Evolutionary conservation across 495 filamentous ascomycete species (phyloP), one percentile per base, ranked within the genome.

Genomic region (Pyrenopolyporus hunteri): DNA sequence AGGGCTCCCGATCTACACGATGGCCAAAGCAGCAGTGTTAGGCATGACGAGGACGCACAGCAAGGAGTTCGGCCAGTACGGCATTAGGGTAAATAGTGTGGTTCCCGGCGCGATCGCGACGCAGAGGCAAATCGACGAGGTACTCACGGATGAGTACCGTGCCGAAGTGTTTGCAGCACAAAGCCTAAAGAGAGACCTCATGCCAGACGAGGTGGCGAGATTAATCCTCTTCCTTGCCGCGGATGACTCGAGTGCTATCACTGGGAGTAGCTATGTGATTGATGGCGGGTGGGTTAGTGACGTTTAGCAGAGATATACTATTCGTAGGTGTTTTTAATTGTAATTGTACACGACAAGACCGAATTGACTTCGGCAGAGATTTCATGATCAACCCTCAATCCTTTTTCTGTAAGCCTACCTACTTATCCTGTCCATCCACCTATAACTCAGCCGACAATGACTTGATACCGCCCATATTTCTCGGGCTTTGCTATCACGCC

Each of bases 21-120:
- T 82, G 17, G 78, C 74, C 36, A 87, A 87, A 63, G 78, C 83
- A 64, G 85, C 76, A 4, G 76, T 89, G 33, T 59, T 85, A 25
- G 86, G 83, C 13, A 66, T 89, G 71, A 85, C 82, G 43, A 74
- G 66, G 56, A 76, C 73, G 40, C 82, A 82, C 26, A 82, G 83
- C 6, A 80, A 78, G 57, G 85, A 88, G 71, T 79, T 78, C 20
- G 83, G 83, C 2, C 35, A 23, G 8, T 74, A 71, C 23, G 75
- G 69, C 2, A 78, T 87, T 45, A 53, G 85, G 40, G 79, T 88
- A 6, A 89, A 89, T 70, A 77, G 78, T 14, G 74, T 85, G 39
- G 79, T 80, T 33, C 82, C 82, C 67, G 72, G 72, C 2, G 52
- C 68, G 1, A 69, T 74, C 20, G 70, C 70, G 13, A 74, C 72